Base-by-base conservation (phyloP, 345 rosid genomes). In the Bruguiera sexangula region DNA sequence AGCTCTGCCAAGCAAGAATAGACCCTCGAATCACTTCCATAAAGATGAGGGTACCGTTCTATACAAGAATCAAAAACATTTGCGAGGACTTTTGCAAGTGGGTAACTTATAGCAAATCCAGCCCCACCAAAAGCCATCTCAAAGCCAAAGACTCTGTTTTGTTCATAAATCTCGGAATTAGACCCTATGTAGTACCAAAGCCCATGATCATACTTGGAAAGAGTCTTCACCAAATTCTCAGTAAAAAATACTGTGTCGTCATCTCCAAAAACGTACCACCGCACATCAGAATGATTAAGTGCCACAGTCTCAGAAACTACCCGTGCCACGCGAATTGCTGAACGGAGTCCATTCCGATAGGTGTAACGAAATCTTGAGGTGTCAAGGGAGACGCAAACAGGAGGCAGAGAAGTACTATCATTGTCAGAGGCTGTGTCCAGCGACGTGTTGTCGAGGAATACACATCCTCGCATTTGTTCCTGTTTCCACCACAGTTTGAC, bases 221-320 rank as follows among this genome's bases (percentile, higher is more conserved):
- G 90, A 2, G 93, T 89, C 79, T 82, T 82, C 31, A 83, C 88
- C 24, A 94, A 76, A 69, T 91, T 91, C 63, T 89, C 86, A 0
- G 90, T 84, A 7, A 94, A 74, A 71, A 89, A 94, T 32, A 91
- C 74, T 0, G 96, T 89, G 79, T 87, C 97, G 11, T 94, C 98
- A 6, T 89, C 98, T 26, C 96, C 96, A 2, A 94, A 94, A 29
- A 94, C 92, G 16, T 69, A 91, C 98, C 98, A 91, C 50, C 89
- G 77, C 6, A 87, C 89, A 54, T 86, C 77, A 3, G 93, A 69
- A 43, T 86, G 92, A 13, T 81, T 65, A 27, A 85, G 77, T 20
- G 79, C 75, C 74, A 93, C 87, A 1, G 89, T 80, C 80, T 94
- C 98, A 4, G 67, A 39, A 50, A 94, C 91, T 21, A 79, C 84